phyloP scores from a whole-genome alignment of 2,329 filamentous ascomycete species.

The Fonsecaea monophora region DNA sequence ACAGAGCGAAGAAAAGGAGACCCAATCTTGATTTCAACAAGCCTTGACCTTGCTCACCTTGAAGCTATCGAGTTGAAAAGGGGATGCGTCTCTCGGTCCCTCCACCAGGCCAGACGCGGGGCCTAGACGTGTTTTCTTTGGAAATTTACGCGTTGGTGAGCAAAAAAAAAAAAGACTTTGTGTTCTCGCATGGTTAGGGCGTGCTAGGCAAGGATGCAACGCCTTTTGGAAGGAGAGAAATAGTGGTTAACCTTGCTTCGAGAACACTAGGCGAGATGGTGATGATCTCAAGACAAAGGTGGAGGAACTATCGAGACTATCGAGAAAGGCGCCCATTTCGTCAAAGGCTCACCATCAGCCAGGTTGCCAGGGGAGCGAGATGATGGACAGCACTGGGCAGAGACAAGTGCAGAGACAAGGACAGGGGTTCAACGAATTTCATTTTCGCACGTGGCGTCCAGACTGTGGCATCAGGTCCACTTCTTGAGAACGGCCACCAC shows the following conservation, averaged over 20 bases:
- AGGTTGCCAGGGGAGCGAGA: conserved; percentile 21
- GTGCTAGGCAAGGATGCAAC: background rate
- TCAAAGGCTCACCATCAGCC: background rate
- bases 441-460: conserved; percentile 20
- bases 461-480: conserved; percentile 10
- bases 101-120: background rate
- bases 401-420: background rate
- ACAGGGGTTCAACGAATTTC: conserved; percentile 10
- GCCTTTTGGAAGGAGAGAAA: background rate
- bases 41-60: background rate
- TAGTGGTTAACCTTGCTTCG: background rate
- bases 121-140: background rate
- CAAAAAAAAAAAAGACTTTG: background rate
- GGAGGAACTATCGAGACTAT: background rate
- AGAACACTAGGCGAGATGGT: conserved; percentile 4
- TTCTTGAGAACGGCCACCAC: background rate
- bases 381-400: conserved; percentile 5
- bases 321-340: background rate
- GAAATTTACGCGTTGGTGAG: background rate
- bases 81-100: background rate
- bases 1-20: conserved; percentile 23
- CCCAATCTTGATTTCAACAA: background rate
- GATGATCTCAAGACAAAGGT: background rate
- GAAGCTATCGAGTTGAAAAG: background rate
- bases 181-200: background rate